Evolutionary conservation across 371 early-diverging fungal genomes (phyloP), one percentile per base, ranked within the genome.

Genomic region (Parasitella parasitica): DNA sequence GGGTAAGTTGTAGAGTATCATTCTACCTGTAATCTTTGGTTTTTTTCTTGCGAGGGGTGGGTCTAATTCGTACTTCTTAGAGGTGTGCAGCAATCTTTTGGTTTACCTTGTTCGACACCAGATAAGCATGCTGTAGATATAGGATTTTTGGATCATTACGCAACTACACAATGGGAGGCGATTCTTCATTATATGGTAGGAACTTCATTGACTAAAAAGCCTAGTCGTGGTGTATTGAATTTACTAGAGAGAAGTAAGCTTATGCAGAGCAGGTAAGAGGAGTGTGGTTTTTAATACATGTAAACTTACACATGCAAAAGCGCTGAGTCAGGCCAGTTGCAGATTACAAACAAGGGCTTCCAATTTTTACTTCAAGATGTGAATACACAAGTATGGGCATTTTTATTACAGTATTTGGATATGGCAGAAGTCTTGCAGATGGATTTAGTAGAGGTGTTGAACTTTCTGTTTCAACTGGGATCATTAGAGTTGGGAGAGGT

Each of bases 141-240:
- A 35, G 75, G 75, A 4, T 89, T 86, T 59, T 71, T 97, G 66
- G 94, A 94, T 68, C 75, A 82, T 38, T 90, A 95, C 69, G 93
- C 97, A 6, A 84, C 83, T 24, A 86, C 91, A 54, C 84, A 87
- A 50, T 96, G 98, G 97, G 96, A 97, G 76, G 74, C 92, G 7
- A 94, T 97, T 56, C 70, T 97, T 59, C 96, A 97, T 66, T 97
- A 85, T 56, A 91, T 97, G 90, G 97, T 97, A 12, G 97, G 98
- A 0, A 94, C 93, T 1, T 83, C 87, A n/a, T 78, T 83, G 12
- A 83, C 84, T 11, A 78, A 82, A 8, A 78, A 76, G 43, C 90
- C 90, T 8, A 87, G 92, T 48, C 84, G 82, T 35, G 92, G 91
- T 27, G 94, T 95, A 2, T 72, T 89, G 32, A 83, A 89, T 46